These are phyloP conservation scores for baker's yeast (Saccharomyces cerevisiae) DNA, from an alignment of 805 yeast species.

Conservation along the genomic window DNA sequence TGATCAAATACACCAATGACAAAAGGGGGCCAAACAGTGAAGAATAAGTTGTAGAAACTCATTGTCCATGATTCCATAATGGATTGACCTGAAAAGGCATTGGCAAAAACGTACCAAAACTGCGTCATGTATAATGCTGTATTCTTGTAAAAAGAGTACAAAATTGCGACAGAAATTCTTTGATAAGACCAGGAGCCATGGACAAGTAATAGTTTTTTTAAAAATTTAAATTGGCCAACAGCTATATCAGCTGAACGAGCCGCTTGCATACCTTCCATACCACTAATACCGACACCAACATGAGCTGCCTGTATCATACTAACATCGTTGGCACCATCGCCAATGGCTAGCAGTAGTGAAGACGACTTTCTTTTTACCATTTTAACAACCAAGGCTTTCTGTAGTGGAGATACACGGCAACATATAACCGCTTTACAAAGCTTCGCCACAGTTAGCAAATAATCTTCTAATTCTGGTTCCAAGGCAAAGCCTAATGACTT, in stretches of 20 bases:
- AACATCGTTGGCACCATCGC: slow-evolving; percentile 99
- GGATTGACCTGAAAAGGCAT: slow-evolving; percentile 91
- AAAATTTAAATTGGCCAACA: slow-evolving; percentile 86
- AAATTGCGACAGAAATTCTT: slow-evolving; percentile 82
- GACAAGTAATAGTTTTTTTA: slow-evolving; percentile 74
- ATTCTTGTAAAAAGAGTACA: slow-evolving; percentile 92
- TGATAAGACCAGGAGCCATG: slow-evolving; percentile 99
- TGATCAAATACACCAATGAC: slow-evolving; percentile 96
- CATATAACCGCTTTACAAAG: slow-evolving; percentile 93
- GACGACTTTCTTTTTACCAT: slow-evolving; percentile 77
- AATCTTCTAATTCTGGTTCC: slow-evolving; percentile 69
- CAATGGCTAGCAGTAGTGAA: slow-evolving; percentile 78
- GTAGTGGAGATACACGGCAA: slow-evolving; percentile 96
- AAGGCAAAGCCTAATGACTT: slow-evolving; percentile 81
- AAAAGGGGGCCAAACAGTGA: slow-evolving; percentile 92
- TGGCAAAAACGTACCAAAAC: slow-evolving; percentile 92
- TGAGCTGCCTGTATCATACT: slow-evolving; percentile 99
- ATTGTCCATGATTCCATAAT: slow-evolving; percentile 96
- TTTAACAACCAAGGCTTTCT: slow-evolving; percentile 91
- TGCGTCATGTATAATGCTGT: slow-evolving; percentile 95
- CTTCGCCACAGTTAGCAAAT: slow-evolving; percentile 70
- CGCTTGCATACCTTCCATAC: slow-evolving; percentile 99
- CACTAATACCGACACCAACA: slow-evolving; percentile 97
- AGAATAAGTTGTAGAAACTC: slow-evolving; percentile 89
- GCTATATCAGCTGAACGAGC: slow-evolving; percentile 97